These are phyloP conservation scores for Plasmodium gaboni DNA, from an alignment of 169 alveolate genomes.

Conservation along the genomic window DNA sequence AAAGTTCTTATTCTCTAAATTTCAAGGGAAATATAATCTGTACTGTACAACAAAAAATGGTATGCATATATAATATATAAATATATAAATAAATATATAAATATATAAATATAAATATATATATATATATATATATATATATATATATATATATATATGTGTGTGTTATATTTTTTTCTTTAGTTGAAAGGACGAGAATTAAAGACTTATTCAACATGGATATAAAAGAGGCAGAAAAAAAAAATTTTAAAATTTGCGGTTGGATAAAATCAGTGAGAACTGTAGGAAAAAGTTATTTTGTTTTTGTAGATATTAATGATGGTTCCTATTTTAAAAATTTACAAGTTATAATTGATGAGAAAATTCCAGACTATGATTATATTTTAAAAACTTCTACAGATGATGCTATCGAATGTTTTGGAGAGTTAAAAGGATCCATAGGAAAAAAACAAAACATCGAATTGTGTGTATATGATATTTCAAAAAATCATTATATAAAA, in stretches of 20 bases:
- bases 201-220: conserved; percentile 26
- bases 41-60: conserved; percentile 13
- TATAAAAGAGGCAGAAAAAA: background rate
- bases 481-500: conserved; percentile 83
- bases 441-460: conserved; percentile 69
- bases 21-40: background rate
- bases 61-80: background rate
- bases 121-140: conserved; percentile 5
- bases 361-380: conserved; percentile 77
- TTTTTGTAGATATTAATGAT: conserved; percentile 91
- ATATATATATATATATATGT: background rate
- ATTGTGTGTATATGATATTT: conserved; percentile 25
- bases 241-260: conserved; percentile 58
- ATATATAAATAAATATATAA: background rate
- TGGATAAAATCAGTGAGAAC: conserved; percentile 83
- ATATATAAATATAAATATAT: background rate
- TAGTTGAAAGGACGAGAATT: conserved; percentile 47
- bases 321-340: conserved; percentile 89
- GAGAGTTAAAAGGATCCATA: conserved; percentile 73
- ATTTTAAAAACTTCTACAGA: conserved; percentile 86
- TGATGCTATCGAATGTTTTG: conserved; percentile 88
- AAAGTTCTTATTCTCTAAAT: background rate
- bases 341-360: conserved; percentile 87
- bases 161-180: background rate
- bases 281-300: conserved; percentile 86